phyloP scores from a whole-genome alignment of 2,329 filamentous ascomycete species.

The Aureobasidium lini region DNA sequence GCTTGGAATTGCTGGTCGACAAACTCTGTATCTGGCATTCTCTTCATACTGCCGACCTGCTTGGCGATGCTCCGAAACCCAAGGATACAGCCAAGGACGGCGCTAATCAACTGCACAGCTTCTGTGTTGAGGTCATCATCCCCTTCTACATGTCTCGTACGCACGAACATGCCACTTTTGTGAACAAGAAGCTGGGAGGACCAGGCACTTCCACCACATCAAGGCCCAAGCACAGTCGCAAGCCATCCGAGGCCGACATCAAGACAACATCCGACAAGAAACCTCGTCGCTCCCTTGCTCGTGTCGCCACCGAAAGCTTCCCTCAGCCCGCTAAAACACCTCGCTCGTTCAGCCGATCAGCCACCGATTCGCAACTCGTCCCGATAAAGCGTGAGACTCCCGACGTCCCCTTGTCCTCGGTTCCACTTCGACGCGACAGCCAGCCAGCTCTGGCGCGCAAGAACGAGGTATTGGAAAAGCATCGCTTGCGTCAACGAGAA shows the following conservation, averaged over 20 bases:
- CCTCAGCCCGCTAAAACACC: constrained; percentile 45
- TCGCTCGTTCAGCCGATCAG: constrained; percentile 60
- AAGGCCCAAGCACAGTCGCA: constrained; percentile 32
- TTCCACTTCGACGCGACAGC: constrained; percentile 24
- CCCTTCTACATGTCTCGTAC: constrained; percentile 74
- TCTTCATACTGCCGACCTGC: constrained; percentile 49
- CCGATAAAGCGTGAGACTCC: constrained; percentile 52
- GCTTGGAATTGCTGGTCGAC: constrained; percentile 68
- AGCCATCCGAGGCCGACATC: constrained; percentile 26
- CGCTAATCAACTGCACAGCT: constrained; percentile 62
- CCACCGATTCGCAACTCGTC: constrained; percentile 49
- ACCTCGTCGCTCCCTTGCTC: constrained; percentile 49
- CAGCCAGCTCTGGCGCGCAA: background rate
- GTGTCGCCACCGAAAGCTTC: constrained; percentile 51
- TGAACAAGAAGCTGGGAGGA: constrained; percentile 70
- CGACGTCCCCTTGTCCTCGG: constrained; percentile 40
- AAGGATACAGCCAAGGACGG: constrained; percentile 19
- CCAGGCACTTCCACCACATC: constrained; percentile 54
- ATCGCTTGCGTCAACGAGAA: constrained; percentile 40
- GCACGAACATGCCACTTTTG: constrained; percentile 60
- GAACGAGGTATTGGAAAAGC: constrained; percentile 20
- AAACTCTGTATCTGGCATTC: constrained; percentile 80
- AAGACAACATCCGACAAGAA: constrained; percentile 25
- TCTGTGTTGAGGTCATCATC: constrained; percentile 72
- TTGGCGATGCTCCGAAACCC: background rate